Evolutionary conservation across 2,329 filamentous ascomycete species (phyloP), one percentile per base, ranked within the genome.

Genomic region (Venturia asperata): DNA sequence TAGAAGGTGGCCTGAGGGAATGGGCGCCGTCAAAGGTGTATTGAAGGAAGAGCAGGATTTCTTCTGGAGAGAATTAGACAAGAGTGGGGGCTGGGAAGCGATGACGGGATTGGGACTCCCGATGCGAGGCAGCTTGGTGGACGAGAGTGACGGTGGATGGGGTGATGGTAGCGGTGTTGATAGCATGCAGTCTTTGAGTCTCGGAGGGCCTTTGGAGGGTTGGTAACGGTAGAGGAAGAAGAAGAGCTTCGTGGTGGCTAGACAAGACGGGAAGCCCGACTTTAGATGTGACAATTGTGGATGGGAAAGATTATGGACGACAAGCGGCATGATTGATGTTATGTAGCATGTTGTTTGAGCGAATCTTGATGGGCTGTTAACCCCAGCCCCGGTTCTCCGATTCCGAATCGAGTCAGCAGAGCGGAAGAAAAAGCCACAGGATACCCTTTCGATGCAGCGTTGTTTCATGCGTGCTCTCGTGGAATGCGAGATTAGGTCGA

Each of bases 1-100:
- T 70, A 84, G 90, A 66, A 79, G 85, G 68, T 97, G 95, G 72
- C 89, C 90, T 24, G 89, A 92, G 66, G 85, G 87, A 66, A 90
- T 96, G 83, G 86, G 79, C 2, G 75, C 78, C 1, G 71, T 73
- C 21, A 71, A 68, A 56, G 72, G 70, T 6, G 70, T 79, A 39
- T 66, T 79, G 37, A 76, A 75, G 45, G 76, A 78, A 66, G 79
- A 80, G 66, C 74, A 77, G 65, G 80, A 80, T 37, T 82, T 80
- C 68, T 82, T 82, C 69, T 73, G 74, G 13, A 70, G 77, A 43
- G 80, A 82, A 71, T 69, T 82, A 63, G 80, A 81, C 74, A 80
- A 78, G 73, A 78, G 67, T 74, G 75, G 72, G 64, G 58, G 42
- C 21, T 64, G 47, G 63, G 47, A 39, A 39, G 45, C 21, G 43